Evolutionary conservation across 1,284 basidiomycete species (phyloP), one percentile per base, ranked within the genome.

Genomic region (Abortiporus biennis): DNA sequence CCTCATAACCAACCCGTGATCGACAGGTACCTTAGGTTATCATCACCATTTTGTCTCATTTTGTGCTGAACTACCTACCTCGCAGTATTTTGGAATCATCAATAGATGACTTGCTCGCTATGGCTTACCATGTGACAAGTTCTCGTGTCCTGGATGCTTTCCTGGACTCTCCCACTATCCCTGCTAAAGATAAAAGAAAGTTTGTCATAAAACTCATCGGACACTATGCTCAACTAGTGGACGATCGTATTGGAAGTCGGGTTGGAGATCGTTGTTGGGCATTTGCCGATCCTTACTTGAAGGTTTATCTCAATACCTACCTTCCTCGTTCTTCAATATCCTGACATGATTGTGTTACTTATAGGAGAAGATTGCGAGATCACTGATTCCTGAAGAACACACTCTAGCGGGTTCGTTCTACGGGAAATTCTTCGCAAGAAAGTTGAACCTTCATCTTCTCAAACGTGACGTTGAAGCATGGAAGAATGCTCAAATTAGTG

Each of bases 291-390:
- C 85, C 90, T 1, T 96, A 86, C 64, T 73, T 95, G 51, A 92
- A 87, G 69, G 90, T 90, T 29, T n/a, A n/a, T 29, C 27, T 29
- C 27, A 29, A 9, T 29, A n/a, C 8, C 27, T 9, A 8, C 27
- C 27, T 29, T n/a, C n/a, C n/a, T 9, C 38, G 12, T 9, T 31
- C 31, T 21, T 9, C 6, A 22, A n/a, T 16, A 9, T 32, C 29
- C 22, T 16, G 21, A 11, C 9, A 38, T 5, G 24, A 27, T 32
- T 38, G 13, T 37, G 11, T 11, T 3, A 20, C 37, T n/a, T 41
- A n/a, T 51, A 92, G 86, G 92, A 95, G 65, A 94, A 93, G 63
- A 90, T 97, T 39, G 92, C 87, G 1, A 77, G 78, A 12, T 85
- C 85, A 9, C 66, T 95, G 8, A 65, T 91, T 20, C 65, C 75